Evolutionary conservation across 1,139 yeast species (phyloP), one percentile per base, ranked within the genome.

Genomic region (Yamadazyma blattariae): DNA sequence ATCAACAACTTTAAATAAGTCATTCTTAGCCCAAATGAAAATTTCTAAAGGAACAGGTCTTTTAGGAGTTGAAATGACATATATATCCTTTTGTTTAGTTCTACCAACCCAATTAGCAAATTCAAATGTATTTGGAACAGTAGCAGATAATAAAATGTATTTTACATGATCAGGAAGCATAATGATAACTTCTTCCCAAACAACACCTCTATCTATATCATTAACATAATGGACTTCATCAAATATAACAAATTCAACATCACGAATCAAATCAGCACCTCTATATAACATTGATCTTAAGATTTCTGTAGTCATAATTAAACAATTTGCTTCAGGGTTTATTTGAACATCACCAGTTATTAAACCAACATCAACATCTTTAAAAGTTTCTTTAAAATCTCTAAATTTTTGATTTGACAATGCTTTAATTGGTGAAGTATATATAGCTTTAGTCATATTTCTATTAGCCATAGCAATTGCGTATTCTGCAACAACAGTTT

Each of bases 61-160:
- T 56, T 92, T 87, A 9, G 95, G 90, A 0, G 98, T 92, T 0
- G 96, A 87, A 25, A 92, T 92, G 29, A 92, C 98, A 51, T 90
- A 92, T 3, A 92, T 92, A 52, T 92, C 95, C 56, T 90, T 90
- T 48, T 87, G 94, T 56, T 92, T 92, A 0, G 98, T 92, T 59
- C 98, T 75, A 16, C 98, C 97, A 13, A 92, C 90, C 99, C 99
- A 92, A 52, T 85, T 89, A 12, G 98, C 99, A 68, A 92, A 92
- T 55, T 92, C 99, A 68, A 79, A 86, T 0, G 98, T 94, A 56
- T 92, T 92, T 7, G 99, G 98, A 10, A 92, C 97, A 0, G 99
- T 92, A 2, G 98, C 98, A 4, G 97, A 89, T 29, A 90, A 64
- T 36, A 90, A 67, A 41, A 90, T 88, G 52, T 85, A 85, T 49